Base-by-base conservation (phyloP, 345 rosid species). In the Mallotus nudiflorus region DNA sequence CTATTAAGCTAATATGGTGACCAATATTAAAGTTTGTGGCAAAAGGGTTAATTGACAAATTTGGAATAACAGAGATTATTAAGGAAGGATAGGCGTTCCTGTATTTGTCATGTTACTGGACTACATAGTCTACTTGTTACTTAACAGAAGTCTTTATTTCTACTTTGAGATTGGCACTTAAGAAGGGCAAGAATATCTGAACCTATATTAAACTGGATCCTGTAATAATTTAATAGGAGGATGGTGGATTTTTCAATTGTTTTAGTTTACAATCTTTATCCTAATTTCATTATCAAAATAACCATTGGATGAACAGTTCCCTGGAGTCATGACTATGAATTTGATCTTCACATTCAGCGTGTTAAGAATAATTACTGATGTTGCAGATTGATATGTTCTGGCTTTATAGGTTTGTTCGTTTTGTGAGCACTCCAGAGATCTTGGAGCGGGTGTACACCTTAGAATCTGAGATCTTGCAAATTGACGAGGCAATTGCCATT, bases 391-490 rank as follows among this genome's bases (percentile, higher is more conserved):
- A 51, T 75, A 42, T 55, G 44, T 70, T 68, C 64, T 69, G 39
- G 51, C 37, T 62, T 60, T 73, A 54, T 74, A 95, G 99, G 91
- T 95, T 92, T 89, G 99, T 95, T 67, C 99, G 99, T 29, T 95
- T 95, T 80, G 98, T 95, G 72, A 95, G 94, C 75, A 92, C 90
- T 73, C 98, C 98, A 0, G 98, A 90, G 85, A 75, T 92, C 42
- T 66, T 95, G 74, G 98, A 95, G 70, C 82, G 98, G 60, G 96
- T 91, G 46, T 77, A 89, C 68, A 80, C 85, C 15, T 67, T 88
- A 54, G 99, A 95, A 83, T 90, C 97, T 50, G 99, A 95, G 87
- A 90, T 95, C 68, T 75, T 86, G 76, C 99, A 95, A 84, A 90
- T 92, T 51, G 91, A 86, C 66, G 92, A 90, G 82, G 99, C 97